Conservation (phyloP, 2,329 filamentous ascomycete genomes). For the Ceratocystis diversiconidia region DNA sequence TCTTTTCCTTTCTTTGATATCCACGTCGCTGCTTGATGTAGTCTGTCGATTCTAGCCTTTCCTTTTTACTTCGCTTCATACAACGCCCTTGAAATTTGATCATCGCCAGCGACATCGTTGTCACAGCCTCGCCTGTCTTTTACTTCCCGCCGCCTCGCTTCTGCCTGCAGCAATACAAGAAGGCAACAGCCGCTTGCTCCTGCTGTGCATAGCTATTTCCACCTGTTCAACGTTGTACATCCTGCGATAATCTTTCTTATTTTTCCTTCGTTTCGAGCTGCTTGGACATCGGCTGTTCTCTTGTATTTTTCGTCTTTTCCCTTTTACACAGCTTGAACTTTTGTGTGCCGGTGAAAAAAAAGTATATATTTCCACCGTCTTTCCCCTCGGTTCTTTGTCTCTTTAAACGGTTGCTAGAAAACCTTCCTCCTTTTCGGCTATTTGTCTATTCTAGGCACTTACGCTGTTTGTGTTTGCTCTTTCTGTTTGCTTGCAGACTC, state of each 20-base stretch:
- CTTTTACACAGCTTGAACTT: too few species aligned
- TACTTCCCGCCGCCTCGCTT: not conserved
- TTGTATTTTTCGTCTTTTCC: not conserved
- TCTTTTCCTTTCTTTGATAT: not conserved
- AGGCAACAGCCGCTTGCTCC: not conserved
- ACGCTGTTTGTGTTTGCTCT: slow-evolving; percentile 12
- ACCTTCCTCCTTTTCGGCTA: not conserved
- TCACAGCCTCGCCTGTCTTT: not conserved
- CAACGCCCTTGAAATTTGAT: not conserved
- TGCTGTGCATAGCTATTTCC: not conserved
- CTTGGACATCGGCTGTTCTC: not conserved
- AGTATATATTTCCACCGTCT: not conserved
- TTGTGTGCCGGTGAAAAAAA: not conserved
- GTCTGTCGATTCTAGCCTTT: not conserved
- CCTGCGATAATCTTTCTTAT: not conserved
- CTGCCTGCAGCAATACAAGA: not conserved
- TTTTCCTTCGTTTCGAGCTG: not conserved
- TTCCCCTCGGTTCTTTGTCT: not conserved
- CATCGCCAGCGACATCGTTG: not conserved
- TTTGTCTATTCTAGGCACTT: slow-evolving; percentile 13
- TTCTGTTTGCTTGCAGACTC: slow-evolving; percentile 12
- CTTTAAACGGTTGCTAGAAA: not conserved
- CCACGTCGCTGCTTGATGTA: slow-evolving; percentile 2
- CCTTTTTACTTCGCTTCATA: not conserved
- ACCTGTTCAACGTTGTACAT: not conserved